Evolutionary conservation across 257 asterid species (phyloP).

Genomic region (Echium plantagineum): DNA sequence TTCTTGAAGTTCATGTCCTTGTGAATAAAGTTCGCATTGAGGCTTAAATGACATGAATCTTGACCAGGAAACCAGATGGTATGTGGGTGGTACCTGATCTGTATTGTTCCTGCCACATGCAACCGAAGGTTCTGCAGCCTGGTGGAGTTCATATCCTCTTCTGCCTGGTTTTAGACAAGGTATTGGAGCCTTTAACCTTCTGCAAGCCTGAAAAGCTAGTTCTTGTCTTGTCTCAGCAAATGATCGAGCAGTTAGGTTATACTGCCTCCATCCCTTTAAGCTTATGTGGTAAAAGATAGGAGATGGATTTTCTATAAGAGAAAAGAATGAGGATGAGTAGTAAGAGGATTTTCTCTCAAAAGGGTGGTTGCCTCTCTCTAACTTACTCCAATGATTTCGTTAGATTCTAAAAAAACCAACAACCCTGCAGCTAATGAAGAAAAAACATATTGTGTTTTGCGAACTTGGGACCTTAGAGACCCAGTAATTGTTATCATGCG

Average conservation of each 20-base stretch:
- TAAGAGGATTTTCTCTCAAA: too few species aligned
- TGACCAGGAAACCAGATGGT: background rate
- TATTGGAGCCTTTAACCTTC: conserved; percentile 15
- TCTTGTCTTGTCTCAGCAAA: background rate
- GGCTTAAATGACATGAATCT: conserved; percentile 12
- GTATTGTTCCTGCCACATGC: conserved; percentile 8
- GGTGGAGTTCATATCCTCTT: background rate
- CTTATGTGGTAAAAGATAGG: background rate
- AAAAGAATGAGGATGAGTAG: too few species aligned
- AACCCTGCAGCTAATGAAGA: too few species aligned
- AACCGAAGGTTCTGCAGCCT: conserved; percentile 1
- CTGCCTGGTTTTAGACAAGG: background rate
- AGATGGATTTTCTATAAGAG: too few species aligned
- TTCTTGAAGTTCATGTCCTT: too few species aligned
- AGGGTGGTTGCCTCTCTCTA: background rate
- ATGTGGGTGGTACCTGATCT: background rate
- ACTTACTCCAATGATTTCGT: background rate
- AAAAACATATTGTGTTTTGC: too few species aligned
- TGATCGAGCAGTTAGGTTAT: background rate
- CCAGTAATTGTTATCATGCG: too few species aligned
- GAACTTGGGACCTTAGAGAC: too few species aligned
- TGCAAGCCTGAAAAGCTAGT: background rate
- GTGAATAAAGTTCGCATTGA: too few species aligned
- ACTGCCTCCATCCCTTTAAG: too few species aligned
- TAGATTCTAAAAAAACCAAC: too few species aligned